Conservation (phyloP, 257 asterid genomes). For the Fraxinus pennsylvanica region DNA sequence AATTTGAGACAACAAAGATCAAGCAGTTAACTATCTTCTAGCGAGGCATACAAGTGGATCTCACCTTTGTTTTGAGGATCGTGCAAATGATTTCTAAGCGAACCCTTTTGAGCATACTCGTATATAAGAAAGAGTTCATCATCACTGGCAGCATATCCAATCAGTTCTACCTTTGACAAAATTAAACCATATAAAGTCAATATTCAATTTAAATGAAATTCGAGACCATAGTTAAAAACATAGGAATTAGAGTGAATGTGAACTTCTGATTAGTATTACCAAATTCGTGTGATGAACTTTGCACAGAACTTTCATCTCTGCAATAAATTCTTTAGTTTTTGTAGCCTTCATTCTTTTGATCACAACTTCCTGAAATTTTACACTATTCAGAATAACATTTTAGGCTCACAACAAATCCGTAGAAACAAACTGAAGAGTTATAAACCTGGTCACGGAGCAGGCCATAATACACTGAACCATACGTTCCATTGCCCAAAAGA, state of each 20-base stretch:
- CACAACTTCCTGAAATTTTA: slow-evolving; percentile 77
- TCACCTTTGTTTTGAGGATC: slow-evolving; percentile 87
- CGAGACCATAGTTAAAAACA: background rate
- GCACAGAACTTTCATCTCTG: slow-evolving; percentile 95
- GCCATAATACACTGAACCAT: slow-evolving; percentile 89
- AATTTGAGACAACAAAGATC: background rate
- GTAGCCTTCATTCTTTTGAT: slow-evolving; percentile 86
- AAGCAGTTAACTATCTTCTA: background rate
- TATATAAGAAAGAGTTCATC: slow-evolving; percentile 86
- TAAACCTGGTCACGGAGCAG: slow-evolving; percentile 85
- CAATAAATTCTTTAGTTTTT: slow-evolving; percentile 85
- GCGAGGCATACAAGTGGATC: background rate
- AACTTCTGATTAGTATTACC: slow-evolving; percentile 53
- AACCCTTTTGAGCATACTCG: slow-evolving; percentile 92
- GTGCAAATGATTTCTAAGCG: slow-evolving; percentile 82
- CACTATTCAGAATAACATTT: slow-evolving; percentile 17
- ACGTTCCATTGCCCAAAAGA: slow-evolving; percentile 91
- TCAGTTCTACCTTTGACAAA: slow-evolving; percentile 87
- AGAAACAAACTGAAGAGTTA: slow-evolving; percentile 18
- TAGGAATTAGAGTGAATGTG: background rate
- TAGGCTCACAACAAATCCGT: background rate
- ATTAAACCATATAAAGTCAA: slow-evolving; percentile 34
- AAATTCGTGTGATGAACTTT: slow-evolving; percentile 94
- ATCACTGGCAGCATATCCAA: slow-evolving; percentile 80
- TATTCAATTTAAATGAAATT: background rate